A percentile compares a stretch with the other conserved stretches of the same genome.
These are phyloP conservation scores for Sclerotinia nivalis DNA, from an alignment of 2,329 filamentous ascomycete species.

Conservation along the genomic window DNA sequence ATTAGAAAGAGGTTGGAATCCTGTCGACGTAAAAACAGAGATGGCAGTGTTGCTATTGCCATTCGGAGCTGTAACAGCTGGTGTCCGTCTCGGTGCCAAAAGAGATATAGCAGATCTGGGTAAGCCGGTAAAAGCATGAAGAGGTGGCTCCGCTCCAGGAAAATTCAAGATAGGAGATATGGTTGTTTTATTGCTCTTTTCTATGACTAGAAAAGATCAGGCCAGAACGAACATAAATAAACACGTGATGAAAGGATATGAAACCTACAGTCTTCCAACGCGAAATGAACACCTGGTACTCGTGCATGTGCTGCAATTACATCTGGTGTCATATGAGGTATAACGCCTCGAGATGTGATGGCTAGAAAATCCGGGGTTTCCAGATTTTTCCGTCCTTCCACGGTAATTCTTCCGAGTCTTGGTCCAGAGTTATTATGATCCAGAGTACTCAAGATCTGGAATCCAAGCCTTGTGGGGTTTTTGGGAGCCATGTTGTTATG, in stretches of 20 bases:
- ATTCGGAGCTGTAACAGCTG: conserved; percentile 70
- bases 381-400: conserved; percentile 64
- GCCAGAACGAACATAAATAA: conserved; percentile 12
- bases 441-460: conserved; percentile 32
- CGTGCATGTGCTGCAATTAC: conserved; percentile 65
- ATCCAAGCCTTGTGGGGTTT: conserved; percentile 26
- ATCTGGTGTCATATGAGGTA: conserved; percentile 90
- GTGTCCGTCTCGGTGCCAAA: conserved; percentile 74
- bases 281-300: conserved; percentile 73
- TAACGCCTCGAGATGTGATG: conserved; percentile 75
- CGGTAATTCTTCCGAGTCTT: conserved; percentile 48
- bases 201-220: conserved; percentile 51
- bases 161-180: conserved; percentile 52
- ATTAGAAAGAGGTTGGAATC: conserved; percentile 71
- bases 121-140: conserved; percentile 77
- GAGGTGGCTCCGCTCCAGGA: conserved; percentile 44
- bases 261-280: conserved; percentile 85
- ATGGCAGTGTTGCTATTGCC: conserved; percentile 71
- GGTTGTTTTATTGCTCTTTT: conserved; percentile 47
- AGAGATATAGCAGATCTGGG: conserved; percentile 66
- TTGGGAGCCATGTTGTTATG: conserved; percentile 24
- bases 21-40: conserved; percentile 81
- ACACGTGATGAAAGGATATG: conserved; percentile 34
- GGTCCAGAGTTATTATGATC: conserved; percentile 29
- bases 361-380: conserved; percentile 82